Conservation (phyloP, 164 flowering plant genomes). For the Echeveria elegans region DNA sequence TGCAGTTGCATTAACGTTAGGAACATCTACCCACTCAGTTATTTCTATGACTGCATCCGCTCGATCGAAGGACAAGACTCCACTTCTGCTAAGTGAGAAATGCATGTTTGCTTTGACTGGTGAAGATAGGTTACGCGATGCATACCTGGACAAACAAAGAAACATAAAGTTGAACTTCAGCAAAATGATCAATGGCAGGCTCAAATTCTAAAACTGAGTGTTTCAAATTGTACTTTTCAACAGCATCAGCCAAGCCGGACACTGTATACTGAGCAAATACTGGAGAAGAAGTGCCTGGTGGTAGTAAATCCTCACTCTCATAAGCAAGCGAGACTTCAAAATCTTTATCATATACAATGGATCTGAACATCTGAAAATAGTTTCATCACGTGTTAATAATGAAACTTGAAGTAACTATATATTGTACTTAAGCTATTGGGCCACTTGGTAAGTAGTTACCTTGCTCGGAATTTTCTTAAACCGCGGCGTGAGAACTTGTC, state of each 20-base stretch:
- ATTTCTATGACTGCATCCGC: slow-evolving; percentile 92
- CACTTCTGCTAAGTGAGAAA: slow-evolving; percentile 91
- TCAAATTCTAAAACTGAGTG: not conserved
- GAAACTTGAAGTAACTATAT: not conserved
- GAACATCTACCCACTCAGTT: slow-evolving; percentile 97
- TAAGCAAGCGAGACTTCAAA: slow-evolving; percentile 84
- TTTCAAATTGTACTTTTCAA: slow-evolving; percentile 61
- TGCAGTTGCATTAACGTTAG: slow-evolving; percentile 62
- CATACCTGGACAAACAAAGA: slow-evolving; percentile 39
- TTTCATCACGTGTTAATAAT: not conserved
- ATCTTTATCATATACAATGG: slow-evolving; percentile 69
- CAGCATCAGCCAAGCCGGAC: slow-evolving; percentile 69
- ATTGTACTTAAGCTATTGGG: not conserved
- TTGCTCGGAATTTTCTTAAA: slow-evolving; percentile 93
- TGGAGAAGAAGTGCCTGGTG: slow-evolving; percentile 69
- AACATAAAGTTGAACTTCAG: not conserved
- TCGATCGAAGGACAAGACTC: slow-evolving; percentile 71
- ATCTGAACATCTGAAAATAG: slow-evolving; percentile 66
- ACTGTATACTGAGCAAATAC: slow-evolving; percentile 66
- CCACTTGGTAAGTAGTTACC: slow-evolving; percentile 30
- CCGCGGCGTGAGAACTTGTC: slow-evolving; percentile 61
- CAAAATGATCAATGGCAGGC: not conserved
- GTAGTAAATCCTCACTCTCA: slow-evolving; percentile 56
- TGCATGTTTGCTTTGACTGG: slow-evolving; percentile 92
- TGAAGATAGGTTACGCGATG: slow-evolving; percentile 78